Conservation (phyloP, 345 rosid species). For the Turnera subulata region DNA sequence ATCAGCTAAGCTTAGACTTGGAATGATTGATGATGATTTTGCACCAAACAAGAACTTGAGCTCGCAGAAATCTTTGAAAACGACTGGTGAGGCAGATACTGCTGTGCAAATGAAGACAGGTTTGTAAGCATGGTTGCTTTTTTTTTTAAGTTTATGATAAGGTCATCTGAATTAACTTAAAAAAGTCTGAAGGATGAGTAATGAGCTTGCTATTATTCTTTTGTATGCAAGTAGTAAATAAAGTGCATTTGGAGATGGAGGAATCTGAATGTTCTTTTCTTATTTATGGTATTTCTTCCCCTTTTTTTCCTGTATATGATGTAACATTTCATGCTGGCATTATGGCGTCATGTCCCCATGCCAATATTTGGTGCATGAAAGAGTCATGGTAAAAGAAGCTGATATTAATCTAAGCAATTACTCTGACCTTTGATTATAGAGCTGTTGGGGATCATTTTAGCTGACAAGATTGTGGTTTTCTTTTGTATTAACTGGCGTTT, state of each 20-base stretch:
- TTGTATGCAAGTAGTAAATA: neutral
- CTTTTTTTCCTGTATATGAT: neutral
- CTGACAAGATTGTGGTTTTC: no score
- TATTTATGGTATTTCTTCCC: neutral
- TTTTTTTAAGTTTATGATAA: neutral
- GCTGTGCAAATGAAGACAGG: slow-evolving; percentile 78
- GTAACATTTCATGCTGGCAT: no score
- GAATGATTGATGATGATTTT: slow-evolving; percentile 60
- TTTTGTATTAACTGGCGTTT: no score
- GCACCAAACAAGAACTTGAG: slow-evolving; percentile 25
- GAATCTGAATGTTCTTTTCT: neutral
- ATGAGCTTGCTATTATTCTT: neutral
- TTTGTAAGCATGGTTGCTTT: slow-evolving; percentile 31
- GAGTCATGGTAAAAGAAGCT: no score
- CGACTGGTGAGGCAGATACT: slow-evolving; percentile 41
- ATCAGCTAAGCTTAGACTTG: slow-evolving; percentile 81
- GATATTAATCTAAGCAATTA: no score
- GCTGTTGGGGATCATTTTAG: no score
- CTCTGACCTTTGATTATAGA: no score
- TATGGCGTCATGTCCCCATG: no score
- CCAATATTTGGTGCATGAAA: no score
- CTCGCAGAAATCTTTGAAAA: slow-evolving; percentile 38
- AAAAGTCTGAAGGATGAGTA: neutral
- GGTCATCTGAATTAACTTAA: neutral
- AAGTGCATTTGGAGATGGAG: neutral